Evolutionary conservation across 2,329 filamentous ascomycete species (phyloP), one percentile per base, ranked within the genome.

Genomic region (Botrytis fabae): DNA sequence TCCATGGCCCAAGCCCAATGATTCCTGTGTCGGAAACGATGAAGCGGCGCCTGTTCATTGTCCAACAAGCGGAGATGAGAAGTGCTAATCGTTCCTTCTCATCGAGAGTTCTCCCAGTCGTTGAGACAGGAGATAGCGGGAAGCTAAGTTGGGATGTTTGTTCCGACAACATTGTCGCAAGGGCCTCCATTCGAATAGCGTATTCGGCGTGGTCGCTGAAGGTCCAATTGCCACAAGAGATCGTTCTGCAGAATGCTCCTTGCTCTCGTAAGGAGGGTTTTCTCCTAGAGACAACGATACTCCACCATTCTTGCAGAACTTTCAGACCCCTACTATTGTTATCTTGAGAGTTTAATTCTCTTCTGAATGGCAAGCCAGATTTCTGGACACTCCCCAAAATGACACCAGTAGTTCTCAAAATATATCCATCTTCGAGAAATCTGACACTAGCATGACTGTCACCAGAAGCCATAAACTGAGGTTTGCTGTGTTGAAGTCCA

Each of bases 261-360:
- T 78, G 75, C 9, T 69, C 65, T 25, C 66, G 28, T 35, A 74
- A 32, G 16, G 74, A 75, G 4, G 75, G 54, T 1, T 70, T 69
- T 28, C 73, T 64, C 18, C 68, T 59, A 9, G 59, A 42, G 35
- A 74, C 63, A 71, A 78, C 76, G 6, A 78, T 54, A 42, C 74
- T 74, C 78, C 78, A 79, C 78, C 78, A 80, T 60, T 78, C 73
- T 40, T 77, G 73, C n/a, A 79, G 76, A 38, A 70, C 62, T 12
- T 75, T 72, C 10, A 78, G 18, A 14, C 66, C 54, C 14, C 74
- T 74, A 12, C 51, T 69, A 14, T 77, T 71, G 40, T 78, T 72
- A 22, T 71, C 75, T 4, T 73, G 74, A 69, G 75, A 28, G 1
- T 74, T 74, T 16, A 51, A 66, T 40, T 75, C 73, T 44, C 71